These are phyloP conservation scores for Lodderomyces metapsilosis DNA, from an alignment of 1,139 yeast genomes.

Conservation along the genomic window DNA sequence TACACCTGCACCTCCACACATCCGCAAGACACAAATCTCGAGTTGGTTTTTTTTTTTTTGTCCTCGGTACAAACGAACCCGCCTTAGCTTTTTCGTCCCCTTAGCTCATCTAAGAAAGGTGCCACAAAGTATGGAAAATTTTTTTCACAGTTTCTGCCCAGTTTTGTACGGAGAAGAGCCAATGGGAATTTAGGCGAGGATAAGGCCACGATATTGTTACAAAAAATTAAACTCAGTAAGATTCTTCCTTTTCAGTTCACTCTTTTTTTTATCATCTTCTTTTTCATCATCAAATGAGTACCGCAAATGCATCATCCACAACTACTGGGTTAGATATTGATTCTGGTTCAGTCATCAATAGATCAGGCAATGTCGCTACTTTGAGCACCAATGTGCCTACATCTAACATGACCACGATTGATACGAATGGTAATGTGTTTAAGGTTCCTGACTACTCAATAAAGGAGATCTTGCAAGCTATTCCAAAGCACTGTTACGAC, in stretches of 20 bases:
- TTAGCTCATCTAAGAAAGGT: no score
- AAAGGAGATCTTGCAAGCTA: conserved; percentile 68
- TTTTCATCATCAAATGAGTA: no score
- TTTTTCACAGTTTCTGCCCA: neutral
- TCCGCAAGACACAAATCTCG: no score
- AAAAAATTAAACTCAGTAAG: no score
- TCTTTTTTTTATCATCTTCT: no score
- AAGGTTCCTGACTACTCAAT: conserved; percentile 73
- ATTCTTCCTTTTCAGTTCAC: no score
- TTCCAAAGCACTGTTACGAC: conserved; percentile 75
- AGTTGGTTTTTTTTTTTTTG: neutral
- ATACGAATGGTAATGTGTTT: conserved; percentile 64
- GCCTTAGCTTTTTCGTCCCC: neutral
- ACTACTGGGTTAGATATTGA: conserved; percentile 8
- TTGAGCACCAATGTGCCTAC: conserved; percentile 23
- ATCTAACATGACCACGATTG: conserved; percentile 41
- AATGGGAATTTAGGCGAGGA: neutral
- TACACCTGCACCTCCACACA: no score
- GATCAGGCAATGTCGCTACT: conserved; percentile 27
- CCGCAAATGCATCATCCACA: conserved; percentile 15
- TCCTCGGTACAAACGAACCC: neutral
- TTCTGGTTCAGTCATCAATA: conserved; percentile 14
- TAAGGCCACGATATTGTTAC: neutral
- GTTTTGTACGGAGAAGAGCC: conserved; percentile 1
- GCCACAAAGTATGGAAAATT: neutral